Evolutionary conservation across 148 eudicot genomes (phyloP).

Genomic region (Persicaria maculosa): DNA sequence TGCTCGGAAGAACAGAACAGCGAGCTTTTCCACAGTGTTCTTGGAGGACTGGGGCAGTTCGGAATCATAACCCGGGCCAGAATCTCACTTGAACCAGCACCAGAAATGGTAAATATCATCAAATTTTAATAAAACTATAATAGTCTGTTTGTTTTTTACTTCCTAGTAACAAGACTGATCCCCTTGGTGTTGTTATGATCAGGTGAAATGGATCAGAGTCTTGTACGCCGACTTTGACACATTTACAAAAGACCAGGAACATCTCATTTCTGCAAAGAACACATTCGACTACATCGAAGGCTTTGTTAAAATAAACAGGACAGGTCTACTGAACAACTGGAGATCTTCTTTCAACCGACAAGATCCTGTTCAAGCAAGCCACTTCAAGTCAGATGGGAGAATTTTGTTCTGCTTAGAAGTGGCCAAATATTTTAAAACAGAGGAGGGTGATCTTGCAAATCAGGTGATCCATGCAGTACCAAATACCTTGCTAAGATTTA

Average conservation of each 20-base stretch:
- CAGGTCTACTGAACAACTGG: slow-evolving; percentile 72
- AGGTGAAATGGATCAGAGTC: slow-evolving; percentile 94
- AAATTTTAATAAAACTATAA: background rate
- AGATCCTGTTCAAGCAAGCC: slow-evolving; percentile 62
- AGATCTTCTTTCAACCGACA: slow-evolving; percentile 73
- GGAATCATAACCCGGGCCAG: slow-evolving; percentile 83
- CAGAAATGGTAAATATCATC: slow-evolving; percentile 42
- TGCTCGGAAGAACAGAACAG: slow-evolving; percentile 65
- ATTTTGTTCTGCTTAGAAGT: slow-evolving; percentile 66
- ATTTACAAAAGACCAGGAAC: slow-evolving; percentile 74
- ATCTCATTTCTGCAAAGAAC: slow-evolving; percentile 41
- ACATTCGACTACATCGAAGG: slow-evolving; percentile 73
- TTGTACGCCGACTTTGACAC: slow-evolving; percentile 66
- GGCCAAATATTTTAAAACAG: slow-evolving; percentile 49
- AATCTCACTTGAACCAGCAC: slow-evolving; percentile 74
- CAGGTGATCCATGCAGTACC: slow-evolving; percentile 33
- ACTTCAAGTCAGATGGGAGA: slow-evolving; percentile 59
- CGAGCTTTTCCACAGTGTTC: slow-evolving; percentile 80
- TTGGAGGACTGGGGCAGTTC: slow-evolving; percentile 95
- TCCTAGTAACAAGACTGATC: background rate
- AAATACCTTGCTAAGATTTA: background rate
- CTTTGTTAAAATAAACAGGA: slow-evolving; percentile 53
- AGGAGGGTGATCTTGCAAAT: slow-evolving; percentile 24
- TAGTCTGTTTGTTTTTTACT: background rate
- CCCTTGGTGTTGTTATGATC: slow-evolving; percentile 14